These are phyloP conservation scores for Hemileccinum hortonii DNA, from an alignment of 1,284 basidiomycete species.

Conservation along the genomic window DNA sequence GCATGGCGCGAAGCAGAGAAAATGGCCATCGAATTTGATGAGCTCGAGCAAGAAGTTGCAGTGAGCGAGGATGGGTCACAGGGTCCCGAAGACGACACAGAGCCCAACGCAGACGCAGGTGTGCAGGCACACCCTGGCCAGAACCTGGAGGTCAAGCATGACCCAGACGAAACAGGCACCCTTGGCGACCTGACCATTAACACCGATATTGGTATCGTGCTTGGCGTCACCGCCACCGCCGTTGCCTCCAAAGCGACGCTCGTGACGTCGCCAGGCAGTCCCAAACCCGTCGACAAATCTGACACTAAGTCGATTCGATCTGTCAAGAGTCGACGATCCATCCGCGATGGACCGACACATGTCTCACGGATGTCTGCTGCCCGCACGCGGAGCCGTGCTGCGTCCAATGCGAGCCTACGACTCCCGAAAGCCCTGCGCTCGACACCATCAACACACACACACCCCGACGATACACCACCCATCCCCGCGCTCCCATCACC, in stretches of 20 bases:
- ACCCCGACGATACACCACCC: slow-evolving; percentile 18
- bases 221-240: slow-evolving; percentile 34
- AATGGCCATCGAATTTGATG: slow-evolving; percentile 67
- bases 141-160: slow-evolving; percentile 13
- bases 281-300: slow-evolving; percentile 7
- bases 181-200: slow-evolving; percentile 26
- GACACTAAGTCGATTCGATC: slow-evolving; percentile 28
- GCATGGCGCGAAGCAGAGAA: slow-evolving; percentile 76
- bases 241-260: slow-evolving; percentile 32
- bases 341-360: slow-evolving; percentile 18
- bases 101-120: neutral
- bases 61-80: slow-evolving; percentile 23
- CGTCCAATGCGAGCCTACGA: slow-evolving; percentile 31
- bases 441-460: neutral
- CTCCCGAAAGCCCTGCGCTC: slow-evolving; percentile 28
- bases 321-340: slow-evolving; percentile 26
- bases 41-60: slow-evolving; percentile 39
- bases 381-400: slow-evolving; percentile 26
- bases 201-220: slow-evolving; percentile 29
- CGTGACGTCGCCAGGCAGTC: slow-evolving; percentile 10
- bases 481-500: slow-evolving; percentile 19
- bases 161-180: slow-evolving; percentile 39
- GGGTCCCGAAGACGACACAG: slow-evolving; percentile 18
- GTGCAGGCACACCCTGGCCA: no score
- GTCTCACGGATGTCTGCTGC: slow-evolving; percentile 24